phyloP scores from a whole-genome alignment of 257 asterid species.

The Solanum peruvianum region DNA sequence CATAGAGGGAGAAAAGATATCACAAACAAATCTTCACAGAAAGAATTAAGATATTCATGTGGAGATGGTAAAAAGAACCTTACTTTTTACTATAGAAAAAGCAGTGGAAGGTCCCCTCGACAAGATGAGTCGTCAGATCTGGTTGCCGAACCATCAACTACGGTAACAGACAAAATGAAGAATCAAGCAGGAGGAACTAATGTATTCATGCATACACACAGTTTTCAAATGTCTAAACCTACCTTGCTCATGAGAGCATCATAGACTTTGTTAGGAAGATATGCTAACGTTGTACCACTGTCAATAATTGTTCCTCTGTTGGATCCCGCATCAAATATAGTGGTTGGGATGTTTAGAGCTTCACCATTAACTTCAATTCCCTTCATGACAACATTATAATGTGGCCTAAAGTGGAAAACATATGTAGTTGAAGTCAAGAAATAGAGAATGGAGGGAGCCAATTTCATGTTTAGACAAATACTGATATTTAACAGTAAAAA shows the following conservation, averaged over 20 bases:
- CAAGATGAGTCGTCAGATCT: conserved; percentile 41
- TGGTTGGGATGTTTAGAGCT: conserved; percentile 24
- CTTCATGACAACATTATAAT: conserved; percentile 46
- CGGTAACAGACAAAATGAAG: not conserved
- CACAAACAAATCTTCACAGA: not conserved
- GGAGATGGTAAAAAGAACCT: conserved; percentile 13
- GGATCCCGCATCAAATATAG: conserved; percentile 25
- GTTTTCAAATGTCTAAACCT: not conserved
- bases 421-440: not conserved
- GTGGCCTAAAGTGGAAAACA: conserved; percentile 28
- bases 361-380: conserved; percentile 43
- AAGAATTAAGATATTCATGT: not conserved
- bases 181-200: not conserved
- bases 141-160: conserved; percentile 62
- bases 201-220: not conserved
- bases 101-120: conserved; percentile 62
- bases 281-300: conserved; percentile 68
- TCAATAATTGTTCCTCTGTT: conserved; percentile 37
- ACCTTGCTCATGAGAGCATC: conserved; percentile 33
- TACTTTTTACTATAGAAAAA: conserved; percentile 54
- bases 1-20: not conserved
- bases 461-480: not conserved
- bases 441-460: not conserved
- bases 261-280: conserved; percentile 39
- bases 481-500: not conserved